Conservation (phyloP, 441 rosid species). For the Euphorbia neoarborescens region DNA sequence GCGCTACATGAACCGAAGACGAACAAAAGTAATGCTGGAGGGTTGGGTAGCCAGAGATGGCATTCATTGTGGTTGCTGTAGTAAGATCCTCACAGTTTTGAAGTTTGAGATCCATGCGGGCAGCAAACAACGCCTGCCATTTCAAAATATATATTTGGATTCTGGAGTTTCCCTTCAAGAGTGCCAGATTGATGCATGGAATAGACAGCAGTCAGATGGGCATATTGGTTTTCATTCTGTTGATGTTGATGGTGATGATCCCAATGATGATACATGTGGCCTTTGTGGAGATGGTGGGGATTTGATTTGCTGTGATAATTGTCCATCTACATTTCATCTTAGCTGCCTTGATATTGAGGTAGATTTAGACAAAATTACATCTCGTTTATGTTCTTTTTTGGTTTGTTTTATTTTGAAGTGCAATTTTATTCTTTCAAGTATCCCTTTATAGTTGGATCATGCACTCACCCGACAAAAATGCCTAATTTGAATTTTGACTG, state of each 20-base stretch:
- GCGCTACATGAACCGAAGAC: conserved; percentile 71
- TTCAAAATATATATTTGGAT: conserved; percentile 79
- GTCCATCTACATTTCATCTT: conserved; percentile 94
- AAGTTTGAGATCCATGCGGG: conserved; percentile 98
- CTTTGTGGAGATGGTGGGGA: conserved; percentile 98
- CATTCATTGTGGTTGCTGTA: conserved; percentile 92
- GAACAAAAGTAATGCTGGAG: conserved; percentile 72
- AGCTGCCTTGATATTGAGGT: conserved; percentile 83
- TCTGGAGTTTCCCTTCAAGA: conserved; percentile 79
- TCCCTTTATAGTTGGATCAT: neutral
- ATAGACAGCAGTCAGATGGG: conserved; percentile 50
- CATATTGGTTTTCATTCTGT: conserved; percentile 48
- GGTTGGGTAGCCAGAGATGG: conserved; percentile 94
- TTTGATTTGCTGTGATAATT: conserved; percentile 92
- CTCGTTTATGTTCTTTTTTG: neutral
- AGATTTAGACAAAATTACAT: conserved; percentile 12
- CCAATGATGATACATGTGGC: conserved; percentile 94
- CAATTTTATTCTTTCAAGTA: neutral
- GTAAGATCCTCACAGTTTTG: conserved; percentile 71
- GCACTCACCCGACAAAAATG: neutral
- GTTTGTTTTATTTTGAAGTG: conserved; percentile 2
- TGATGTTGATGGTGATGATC: conserved; percentile 68
- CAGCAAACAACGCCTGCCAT: conserved; percentile 79
- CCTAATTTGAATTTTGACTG: neutral
- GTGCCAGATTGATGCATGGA: conserved; percentile 89